Conservation (phyloP, 441 rosid species). For the Adansonia grandidieri region DNA sequence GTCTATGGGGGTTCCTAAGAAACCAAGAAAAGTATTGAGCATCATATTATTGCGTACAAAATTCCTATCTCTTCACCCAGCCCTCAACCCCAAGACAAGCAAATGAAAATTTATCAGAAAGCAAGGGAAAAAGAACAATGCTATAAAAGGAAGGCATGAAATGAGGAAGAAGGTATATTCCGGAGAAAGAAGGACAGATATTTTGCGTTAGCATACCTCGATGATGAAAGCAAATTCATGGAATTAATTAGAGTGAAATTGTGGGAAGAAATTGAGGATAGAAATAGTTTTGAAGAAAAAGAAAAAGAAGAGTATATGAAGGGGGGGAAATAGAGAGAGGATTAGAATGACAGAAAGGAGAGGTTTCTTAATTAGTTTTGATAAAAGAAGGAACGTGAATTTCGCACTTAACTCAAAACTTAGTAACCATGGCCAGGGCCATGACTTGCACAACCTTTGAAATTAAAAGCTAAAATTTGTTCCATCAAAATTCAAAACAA, state of each 20-base stretch:
- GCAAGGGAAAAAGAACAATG: too few relatives aligned
- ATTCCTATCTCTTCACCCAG: background rate
- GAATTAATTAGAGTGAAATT: background rate
- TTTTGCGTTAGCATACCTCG: slow-evolving; percentile 34
- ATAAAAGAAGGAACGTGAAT: slow-evolving; percentile 36
- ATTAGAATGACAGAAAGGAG: too few relatives aligned
- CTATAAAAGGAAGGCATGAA: background rate
- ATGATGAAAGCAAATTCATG: slow-evolving; percentile 28
- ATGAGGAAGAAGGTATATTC: background rate
- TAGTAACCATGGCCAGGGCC: background rate
- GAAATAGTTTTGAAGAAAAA: background rate
- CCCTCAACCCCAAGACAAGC: background rate
- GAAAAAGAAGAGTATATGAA: slow-evolving; percentile 5
- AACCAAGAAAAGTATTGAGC: background rate
- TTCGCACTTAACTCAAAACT: slow-evolving; percentile 29
- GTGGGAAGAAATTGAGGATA: slow-evolving; percentile 9
- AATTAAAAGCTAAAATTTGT: slow-evolving; percentile 6
- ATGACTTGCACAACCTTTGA: background rate
- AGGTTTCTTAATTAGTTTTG: background rate
- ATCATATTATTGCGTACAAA: slow-evolving; percentile 3
- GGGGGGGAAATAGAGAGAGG: slow-evolving; percentile 2
- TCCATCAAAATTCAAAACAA: background rate
- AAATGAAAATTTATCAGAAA: background rate
- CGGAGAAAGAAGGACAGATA: background rate
- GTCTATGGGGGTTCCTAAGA: background rate